Conservation (phyloP, 805 yeast genomes). For the Ogataea wickerhamii region DNA sequence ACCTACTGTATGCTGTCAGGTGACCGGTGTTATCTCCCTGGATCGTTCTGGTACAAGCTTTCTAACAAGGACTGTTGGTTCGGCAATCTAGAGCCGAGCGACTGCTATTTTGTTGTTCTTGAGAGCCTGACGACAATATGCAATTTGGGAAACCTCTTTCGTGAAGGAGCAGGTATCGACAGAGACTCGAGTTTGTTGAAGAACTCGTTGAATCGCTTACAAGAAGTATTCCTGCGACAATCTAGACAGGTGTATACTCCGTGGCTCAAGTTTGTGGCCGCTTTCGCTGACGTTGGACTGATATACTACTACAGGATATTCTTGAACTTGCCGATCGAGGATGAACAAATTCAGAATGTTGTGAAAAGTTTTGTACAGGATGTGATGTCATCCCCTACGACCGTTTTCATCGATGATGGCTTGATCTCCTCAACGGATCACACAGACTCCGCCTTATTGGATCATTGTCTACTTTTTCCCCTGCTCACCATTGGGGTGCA, state of each 20-base stretch:
- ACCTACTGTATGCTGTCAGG: constrained; percentile 24
- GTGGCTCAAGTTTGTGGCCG: constrained; percentile 22
- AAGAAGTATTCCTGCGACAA: background rate
- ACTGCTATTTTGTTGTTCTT: constrained; percentile 32
- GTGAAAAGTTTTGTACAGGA: constrained; percentile 16
- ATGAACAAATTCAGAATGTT: constrained; percentile 13
- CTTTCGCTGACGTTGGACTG: constrained; percentile 24
- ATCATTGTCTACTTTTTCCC: constrained; percentile 29
- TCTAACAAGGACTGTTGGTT: constrained; percentile 28
- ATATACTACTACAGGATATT: constrained; percentile 22
- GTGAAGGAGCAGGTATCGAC: background rate
- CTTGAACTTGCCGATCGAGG: constrained; percentile 5
- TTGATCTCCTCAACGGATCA: too few species aligned
- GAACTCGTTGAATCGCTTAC: background rate
- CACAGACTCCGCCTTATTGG: constrained; percentile 9
- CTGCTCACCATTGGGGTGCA: constrained; percentile 25
- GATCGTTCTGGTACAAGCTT: constrained; percentile 20
- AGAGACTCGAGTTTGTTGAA: background rate
- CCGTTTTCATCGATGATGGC: too few species aligned
- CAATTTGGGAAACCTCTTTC: constrained; percentile 10
- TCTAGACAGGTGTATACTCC: constrained; percentile 4
- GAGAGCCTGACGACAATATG: constrained; percentile 20
- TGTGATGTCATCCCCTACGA: background rate
- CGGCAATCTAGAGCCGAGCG: constrained; percentile 22
- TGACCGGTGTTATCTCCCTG: constrained; percentile 18